phyloP scores from a whole-genome alignment of 495 filamentous ascomycete genomes.

The Tirmania nivea region DNA sequence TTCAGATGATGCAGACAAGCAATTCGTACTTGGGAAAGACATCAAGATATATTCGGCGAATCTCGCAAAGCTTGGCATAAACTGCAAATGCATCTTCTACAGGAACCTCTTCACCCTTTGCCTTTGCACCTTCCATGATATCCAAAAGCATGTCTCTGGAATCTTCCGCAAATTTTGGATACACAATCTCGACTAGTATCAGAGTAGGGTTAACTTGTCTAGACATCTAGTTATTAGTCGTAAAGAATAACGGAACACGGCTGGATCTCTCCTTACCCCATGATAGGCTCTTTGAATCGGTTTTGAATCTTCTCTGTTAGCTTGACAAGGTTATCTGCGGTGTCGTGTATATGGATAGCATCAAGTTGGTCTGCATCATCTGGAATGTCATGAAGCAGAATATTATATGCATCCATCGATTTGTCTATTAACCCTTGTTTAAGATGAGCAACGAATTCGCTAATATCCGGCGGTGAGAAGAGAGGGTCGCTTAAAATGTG shows the following conservation, averaged over 20 bases:
- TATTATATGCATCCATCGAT: slow-evolving; percentile 45
- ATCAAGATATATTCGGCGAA: slow-evolving; percentile 53
- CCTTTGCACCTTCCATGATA: slow-evolving; percentile 49
- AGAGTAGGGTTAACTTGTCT: slow-evolving; percentile 49
- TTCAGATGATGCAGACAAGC: background rate
- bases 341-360: slow-evolving; percentile 63
- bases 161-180: slow-evolving; percentile 78
- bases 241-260: background rate
- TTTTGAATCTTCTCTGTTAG: slow-evolving; percentile 74
- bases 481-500: slow-evolving; percentile 61
- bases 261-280: slow-evolving; percentile 36
- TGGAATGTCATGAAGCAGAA: slow-evolving; percentile 38
- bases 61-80: slow-evolving; percentile 66
- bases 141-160: slow-evolving; percentile 57
- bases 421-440: slow-evolving; percentile 47
- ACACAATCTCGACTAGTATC: slow-evolving; percentile 58
- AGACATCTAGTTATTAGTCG: background rate
- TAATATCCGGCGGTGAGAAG: slow-evolving; percentile 48
- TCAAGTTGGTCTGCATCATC: slow-evolving; percentile 58
- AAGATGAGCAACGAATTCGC: slow-evolving; percentile 46
- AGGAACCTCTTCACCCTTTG: slow-evolving; percentile 43
- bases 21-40: slow-evolving; percentile 36
- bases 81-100: slow-evolving; percentile 85
- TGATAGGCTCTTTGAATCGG: slow-evolving; percentile 40
- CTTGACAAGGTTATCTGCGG: slow-evolving; percentile 65